A percentile compares a stretch with the other conserved stretches of the same genome.
Conservation (phyloP, 2,329 filamentous ascomycete species). For the Penicillium aurantiogriseum region DNA sequence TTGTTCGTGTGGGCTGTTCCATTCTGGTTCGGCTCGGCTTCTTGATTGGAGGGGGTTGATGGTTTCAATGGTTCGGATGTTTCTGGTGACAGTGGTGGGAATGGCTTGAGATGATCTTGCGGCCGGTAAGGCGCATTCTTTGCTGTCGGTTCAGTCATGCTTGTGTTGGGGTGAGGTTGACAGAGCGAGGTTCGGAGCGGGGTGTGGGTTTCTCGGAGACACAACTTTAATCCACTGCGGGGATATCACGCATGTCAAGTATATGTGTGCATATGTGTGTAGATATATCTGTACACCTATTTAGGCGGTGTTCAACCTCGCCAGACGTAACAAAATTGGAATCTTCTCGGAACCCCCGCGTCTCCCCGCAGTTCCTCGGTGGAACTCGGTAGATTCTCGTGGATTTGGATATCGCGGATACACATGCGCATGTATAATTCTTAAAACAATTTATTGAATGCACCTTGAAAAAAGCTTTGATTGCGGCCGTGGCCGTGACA, state of each 20-base stretch:
- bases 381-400: constrained; percentile 14
- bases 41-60: not conserved
- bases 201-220: constrained; percentile 3
- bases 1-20: constrained; percentile 4
- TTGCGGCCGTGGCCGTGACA: not conserved
- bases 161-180: not conserved
- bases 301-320: not conserved
- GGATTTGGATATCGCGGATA: not conserved
- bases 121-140: not conserved
- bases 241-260: not conserved
- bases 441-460: not conserved
- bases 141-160: constrained; percentile 1
- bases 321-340: not conserved
- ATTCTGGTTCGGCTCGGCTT: constrained; percentile 3
- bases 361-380: constrained; percentile 9
- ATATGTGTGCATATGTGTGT: not conserved
- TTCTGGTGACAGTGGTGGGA: not conserved
- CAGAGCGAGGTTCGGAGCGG: constrained; percentile 3
- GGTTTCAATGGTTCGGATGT: not conserved
- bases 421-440: not conserved
- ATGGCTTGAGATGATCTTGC: constrained; percentile 6
- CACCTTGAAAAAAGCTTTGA: not conserved
- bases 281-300: not conserved
- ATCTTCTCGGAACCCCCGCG: constrained; percentile 2
- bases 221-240: constrained; percentile 7